These are phyloP conservation scores for Berberis thunbergii DNA, from an alignment of 164 flowering plant species.

Conservation along the genomic window DNA sequence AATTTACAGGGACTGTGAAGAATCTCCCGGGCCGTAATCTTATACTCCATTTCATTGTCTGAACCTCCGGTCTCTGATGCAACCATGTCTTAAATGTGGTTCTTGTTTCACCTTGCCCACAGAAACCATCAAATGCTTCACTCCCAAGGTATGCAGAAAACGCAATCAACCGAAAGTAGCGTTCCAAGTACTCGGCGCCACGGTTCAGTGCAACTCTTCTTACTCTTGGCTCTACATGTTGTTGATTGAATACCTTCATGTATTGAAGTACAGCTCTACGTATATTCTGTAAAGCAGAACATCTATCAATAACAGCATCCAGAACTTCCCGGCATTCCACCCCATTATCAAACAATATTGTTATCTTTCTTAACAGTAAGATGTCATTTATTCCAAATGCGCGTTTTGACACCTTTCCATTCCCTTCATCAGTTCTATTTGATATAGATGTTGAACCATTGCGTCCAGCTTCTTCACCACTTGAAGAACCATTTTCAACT, in stretches of 20 bases:
- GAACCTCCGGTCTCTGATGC: slow-evolving; percentile 85
- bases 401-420: slow-evolving; percentile 31
- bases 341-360: slow-evolving; percentile 84
- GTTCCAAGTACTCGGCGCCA: slow-evolving; percentile 95
- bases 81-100: slow-evolving; percentile 88
- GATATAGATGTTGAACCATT: slow-evolving; percentile 14
- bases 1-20: slow-evolving; percentile 74
- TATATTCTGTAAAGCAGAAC: slow-evolving; percentile 93
- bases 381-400: slow-evolving; percentile 89
- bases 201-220: slow-evolving; percentile 88
- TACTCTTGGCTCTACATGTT: slow-evolving; percentile 78
- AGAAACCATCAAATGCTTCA: slow-evolving; percentile 88
- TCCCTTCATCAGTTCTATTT: slow-evolving; percentile 15
- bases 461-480: slow-evolving; percentile 64
- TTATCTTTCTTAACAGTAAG: slow-evolving; percentile 70
- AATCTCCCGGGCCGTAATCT: slow-evolving; percentile 84
- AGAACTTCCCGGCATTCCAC: slow-evolving; percentile 76
- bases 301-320: slow-evolving; percentile 89
- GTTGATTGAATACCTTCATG: slow-evolving; percentile 84
- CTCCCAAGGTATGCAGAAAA: slow-evolving; percentile 97
- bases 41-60: slow-evolving; percentile 98
- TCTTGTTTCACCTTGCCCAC: slow-evolving; percentile 69
- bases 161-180: slow-evolving; percentile 87
- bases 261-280: slow-evolving; percentile 87
- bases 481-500: slow-evolving; percentile 42